A percentile compares a stretch with the other conserved stretches of the same genome.
phyloP scores from a whole-genome alignment of 441 rosid genomes.

The Omphalea diandra region DNA sequence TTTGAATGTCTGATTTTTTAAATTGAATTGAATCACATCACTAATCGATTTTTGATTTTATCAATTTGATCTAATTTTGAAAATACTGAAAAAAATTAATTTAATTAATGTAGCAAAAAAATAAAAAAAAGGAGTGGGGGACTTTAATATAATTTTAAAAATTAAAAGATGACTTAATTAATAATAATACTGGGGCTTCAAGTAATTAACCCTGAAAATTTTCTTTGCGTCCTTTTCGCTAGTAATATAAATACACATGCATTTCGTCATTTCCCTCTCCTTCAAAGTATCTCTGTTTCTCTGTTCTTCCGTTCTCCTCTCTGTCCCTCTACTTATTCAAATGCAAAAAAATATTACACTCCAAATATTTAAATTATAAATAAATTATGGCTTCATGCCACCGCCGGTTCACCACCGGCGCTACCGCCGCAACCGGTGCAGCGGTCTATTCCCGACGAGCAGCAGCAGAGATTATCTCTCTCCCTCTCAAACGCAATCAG shows the following conservation, averaged over 20 bases:
- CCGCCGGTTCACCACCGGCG: slow-evolving; percentile 44
- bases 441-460: slow-evolving; percentile 26
- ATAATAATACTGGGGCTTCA: background rate
- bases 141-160: too few relatives aligned
- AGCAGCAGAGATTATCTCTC: slow-evolving; percentile 25
- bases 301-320: background rate
- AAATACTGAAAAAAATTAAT: too few relatives aligned
- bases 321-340: background rate
- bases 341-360: background rate
- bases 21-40: too few relatives aligned
- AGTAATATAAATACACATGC: background rate
- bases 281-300: background rate
- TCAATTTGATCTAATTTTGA: too few relatives aligned
- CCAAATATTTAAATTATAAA: background rate
- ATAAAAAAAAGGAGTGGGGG: too few relatives aligned
- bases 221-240: background rate
- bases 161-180: background rate
- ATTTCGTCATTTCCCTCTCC: background rate
- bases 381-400: slow-evolving; percentile 54
- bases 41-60: too few relatives aligned
- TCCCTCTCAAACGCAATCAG: slow-evolving; percentile 25
- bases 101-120: too few relatives aligned
- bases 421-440: slow-evolving; percentile 18
- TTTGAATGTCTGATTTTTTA: too few relatives aligned
- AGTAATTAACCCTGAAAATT: background rate